Conservation (phyloP, 116 monocot species). For the Cymodocea nodosa region DNA sequence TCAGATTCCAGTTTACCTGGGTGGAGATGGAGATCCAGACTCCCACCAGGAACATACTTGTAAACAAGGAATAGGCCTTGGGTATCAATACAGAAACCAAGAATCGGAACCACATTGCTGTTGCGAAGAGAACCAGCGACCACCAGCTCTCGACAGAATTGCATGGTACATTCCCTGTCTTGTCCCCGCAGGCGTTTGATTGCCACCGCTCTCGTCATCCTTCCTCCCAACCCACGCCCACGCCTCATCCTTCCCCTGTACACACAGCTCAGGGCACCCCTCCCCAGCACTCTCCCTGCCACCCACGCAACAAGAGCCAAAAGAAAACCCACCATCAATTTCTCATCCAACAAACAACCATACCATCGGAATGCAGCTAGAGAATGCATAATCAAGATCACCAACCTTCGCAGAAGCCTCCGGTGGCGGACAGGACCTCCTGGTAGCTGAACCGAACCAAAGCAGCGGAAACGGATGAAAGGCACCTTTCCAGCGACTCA, state of each 20-base stretch:
- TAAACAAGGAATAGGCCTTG: slow-evolving; percentile 79
- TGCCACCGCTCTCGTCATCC: slow-evolving; percentile 3
- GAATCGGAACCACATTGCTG: slow-evolving; percentile 47
- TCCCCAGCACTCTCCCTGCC: slow-evolving; percentile 16
- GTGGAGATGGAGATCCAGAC: slow-evolving; percentile 58
- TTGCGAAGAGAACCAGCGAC: slow-evolving; percentile 46
- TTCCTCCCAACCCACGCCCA: background rate
- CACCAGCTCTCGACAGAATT: slow-evolving; percentile 66
- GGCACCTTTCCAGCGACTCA: slow-evolving; percentile 10
- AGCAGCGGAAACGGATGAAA: slow-evolving; percentile 2
- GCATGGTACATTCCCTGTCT: slow-evolving; percentile 50
- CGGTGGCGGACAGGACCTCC: slow-evolving; percentile 9
- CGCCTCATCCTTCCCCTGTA: slow-evolving; percentile 12
- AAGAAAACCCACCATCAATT: background rate
- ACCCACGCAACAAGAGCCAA: background rate
- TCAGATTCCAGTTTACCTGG: slow-evolving; percentile 5
- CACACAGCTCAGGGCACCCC: slow-evolving; percentile 15
- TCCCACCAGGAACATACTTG: slow-evolving; percentile 69
- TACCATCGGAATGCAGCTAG: background rate
- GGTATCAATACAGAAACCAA: slow-evolving; percentile 61
- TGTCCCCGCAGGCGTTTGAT: slow-evolving; percentile 18
- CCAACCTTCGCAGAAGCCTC: slow-evolving; percentile 9
- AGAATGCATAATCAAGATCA: background rate
- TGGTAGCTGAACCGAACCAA: slow-evolving; percentile 12
- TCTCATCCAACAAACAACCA: background rate